Percentiles rank a stretch among this genome's conserved stretches.
Conservation (phyloP, 495 filamentous ascomycete species). For the Penicilliopsis zonata region DNA sequence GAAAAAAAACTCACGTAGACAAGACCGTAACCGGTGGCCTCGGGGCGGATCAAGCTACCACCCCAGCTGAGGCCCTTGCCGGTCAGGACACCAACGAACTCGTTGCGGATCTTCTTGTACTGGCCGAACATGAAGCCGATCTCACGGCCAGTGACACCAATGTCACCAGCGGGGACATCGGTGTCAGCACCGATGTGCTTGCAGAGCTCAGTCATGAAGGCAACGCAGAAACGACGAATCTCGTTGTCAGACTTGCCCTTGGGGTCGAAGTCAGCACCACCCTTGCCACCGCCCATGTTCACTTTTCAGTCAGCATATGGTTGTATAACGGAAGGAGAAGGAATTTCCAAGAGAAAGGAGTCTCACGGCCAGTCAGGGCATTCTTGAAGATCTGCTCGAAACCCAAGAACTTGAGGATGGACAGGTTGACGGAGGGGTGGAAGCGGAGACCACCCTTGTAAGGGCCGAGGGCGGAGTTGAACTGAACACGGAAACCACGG, state of each 20-base stretch:
- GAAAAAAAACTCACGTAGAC: conserved; percentile 50
- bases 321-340: conserved; percentile 1
- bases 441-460: conserved; percentile 98
- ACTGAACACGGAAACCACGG: conserved; percentile 94
- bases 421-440: conserved; percentile 93
- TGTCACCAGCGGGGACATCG: conserved; percentile 91
- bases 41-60: conserved; percentile 86
- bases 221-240: conserved; percentile 92
- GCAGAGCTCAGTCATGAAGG: conserved; percentile 91
- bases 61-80: conserved; percentile 92
- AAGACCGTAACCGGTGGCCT: conserved; percentile 94
- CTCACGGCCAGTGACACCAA: conserved; percentile 81
- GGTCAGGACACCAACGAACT: conserved; percentile 91
- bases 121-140: conserved; percentile 93
- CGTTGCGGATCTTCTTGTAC: conserved; percentile 79
- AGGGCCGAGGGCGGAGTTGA: conserved; percentile 95
- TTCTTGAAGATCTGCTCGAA: conserved; percentile 99
- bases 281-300: conserved; percentile 97
- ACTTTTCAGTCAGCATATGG: conserved; percentile 37
- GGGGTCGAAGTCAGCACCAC: conserved; percentile 97
- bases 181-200: conserved; percentile 95
- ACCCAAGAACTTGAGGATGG: conserved; percentile 94
- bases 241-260: conserved; percentile 97
- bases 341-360: conserved; percentile 26
- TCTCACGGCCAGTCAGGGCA: conserved; percentile 90